Evolutionary conservation across 345 rosid species (phyloP).

Genomic region (Lumnitzera racemosa): DNA sequence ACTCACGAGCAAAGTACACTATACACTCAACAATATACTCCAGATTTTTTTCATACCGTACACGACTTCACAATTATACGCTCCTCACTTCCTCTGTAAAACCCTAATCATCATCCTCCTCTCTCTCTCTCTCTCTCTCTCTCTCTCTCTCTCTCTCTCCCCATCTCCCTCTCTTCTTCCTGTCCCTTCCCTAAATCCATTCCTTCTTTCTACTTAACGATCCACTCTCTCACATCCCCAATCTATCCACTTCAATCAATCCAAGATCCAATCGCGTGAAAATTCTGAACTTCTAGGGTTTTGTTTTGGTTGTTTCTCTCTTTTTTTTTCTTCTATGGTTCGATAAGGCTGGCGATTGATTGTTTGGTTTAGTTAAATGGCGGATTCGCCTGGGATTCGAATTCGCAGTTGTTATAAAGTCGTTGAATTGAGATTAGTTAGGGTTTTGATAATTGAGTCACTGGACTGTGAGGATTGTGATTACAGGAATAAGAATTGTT

Average conservation of each 20-base stretch:
- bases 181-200: neutral
- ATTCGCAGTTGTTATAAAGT: neutral
- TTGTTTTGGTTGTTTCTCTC: neutral
- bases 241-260: neutral
- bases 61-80: neutral
- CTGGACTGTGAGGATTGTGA: constrained; percentile 6
- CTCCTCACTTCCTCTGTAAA: constrained; percentile 5
- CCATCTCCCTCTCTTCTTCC: neutral
- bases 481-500: neutral
- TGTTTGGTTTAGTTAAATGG: constrained; percentile 8
- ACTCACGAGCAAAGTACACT: no score
- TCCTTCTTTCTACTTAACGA: neutral
- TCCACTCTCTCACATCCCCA: neutral
- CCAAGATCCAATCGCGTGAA: neutral
- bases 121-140: neutral
- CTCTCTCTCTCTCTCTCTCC: neutral
- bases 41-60: no score
- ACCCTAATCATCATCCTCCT: constrained; percentile 6
- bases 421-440: neutral
- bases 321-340: neutral
- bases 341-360: constrained; percentile 9
- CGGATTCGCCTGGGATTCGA: constrained; percentile 12
- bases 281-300: neutral
- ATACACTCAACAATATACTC: no score
- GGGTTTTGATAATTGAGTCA: neutral